phyloP scores from a whole-genome alignment of 208 protist genomes.

The Naegleria lovaniensis region DNA sequence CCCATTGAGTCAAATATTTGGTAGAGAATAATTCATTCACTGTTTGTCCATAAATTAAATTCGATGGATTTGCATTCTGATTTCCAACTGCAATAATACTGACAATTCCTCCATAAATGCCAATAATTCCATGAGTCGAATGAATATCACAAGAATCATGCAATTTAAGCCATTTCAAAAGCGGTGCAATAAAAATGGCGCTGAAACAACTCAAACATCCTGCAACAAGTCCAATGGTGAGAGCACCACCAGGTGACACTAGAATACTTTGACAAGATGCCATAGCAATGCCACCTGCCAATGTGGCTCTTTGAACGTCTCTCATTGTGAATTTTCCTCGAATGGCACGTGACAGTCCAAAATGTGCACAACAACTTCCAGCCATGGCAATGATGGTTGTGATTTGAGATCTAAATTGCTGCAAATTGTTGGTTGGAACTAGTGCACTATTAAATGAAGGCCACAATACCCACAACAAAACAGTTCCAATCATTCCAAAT shows the following conservation, averaged over 20 bases:
- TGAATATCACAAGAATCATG: not conserved
- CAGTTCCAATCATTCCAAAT: slow-evolving; percentile 58
- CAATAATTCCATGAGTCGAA: not conserved
- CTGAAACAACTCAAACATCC: slow-evolving; percentile 48
- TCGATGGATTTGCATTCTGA: not conserved
- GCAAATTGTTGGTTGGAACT: not conserved
- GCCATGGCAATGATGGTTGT: slow-evolving; percentile 59
- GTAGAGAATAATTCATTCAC: not conserved
- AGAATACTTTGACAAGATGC: slow-evolving; percentile 48
- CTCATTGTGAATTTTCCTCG: slow-evolving; percentile 43
- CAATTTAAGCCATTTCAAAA: not conserved
- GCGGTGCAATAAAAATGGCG: slow-evolving; percentile 46
- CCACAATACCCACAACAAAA: slow-evolving; percentile 68
- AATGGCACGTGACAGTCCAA: slow-evolving; percentile 35
- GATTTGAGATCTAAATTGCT: slow-evolving; percentile 36
- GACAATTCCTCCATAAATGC: not conserved
- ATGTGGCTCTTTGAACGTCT: slow-evolving; percentile 62
- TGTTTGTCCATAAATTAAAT: not conserved
- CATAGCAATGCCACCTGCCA: slow-evolving; percentile 69
- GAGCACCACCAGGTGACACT: slow-evolving; percentile 47
- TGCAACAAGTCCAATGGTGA: slow-evolving; percentile 52
- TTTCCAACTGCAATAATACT: not conserved
- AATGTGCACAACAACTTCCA: slow-evolving; percentile 36
- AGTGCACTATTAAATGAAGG: slow-evolving; percentile 63
- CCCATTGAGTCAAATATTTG: not conserved